Evolutionary conservation across 2,329 filamentous ascomycete species (phyloP), one percentile per base, ranked within the genome.

Genomic region (Ophiostoma sp.): DNA sequence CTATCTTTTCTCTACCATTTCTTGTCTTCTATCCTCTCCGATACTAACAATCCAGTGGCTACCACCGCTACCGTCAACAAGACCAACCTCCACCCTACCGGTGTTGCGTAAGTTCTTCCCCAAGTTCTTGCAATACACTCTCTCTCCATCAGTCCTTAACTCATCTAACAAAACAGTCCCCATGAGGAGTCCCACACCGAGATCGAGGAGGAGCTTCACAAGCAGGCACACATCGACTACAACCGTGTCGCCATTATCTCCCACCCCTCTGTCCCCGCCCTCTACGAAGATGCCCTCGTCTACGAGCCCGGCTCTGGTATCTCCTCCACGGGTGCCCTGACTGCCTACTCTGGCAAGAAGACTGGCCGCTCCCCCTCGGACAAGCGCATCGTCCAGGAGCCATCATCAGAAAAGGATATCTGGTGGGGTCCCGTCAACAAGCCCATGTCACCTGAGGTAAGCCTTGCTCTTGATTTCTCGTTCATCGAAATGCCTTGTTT

Each of bases 371-470:
- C 95, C 71, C 95, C 95, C 38, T 89, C 92, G 68, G 95, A 99
- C 83, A 99, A 99, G 89, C 90, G 95, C 79, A 91, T 99, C 77
- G 95, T 99, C 77, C 88, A 96, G 83, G 95, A 99, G 80, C 83
- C 89, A 70, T 84, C 87, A 72, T 98, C 95, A 73, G 89, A 97
- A 79, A 89, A 95, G 69, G 88, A 99, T 71, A 86, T 99, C 76
- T 99, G 95, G 95, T 98, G 95, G 95, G 95, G 95, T 76, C 94
- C 95, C 68, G 95, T 99, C 74, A 99, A 99, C 86, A 98, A 98
- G 87, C 91, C 94, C 78, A 99, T 99, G 95, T 89, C 87, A 74
- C 87, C 93, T 75, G 93, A 98, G 80, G 95, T 98, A 89, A 88
- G 91, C 5, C n/a, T 67, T 40, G 66, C 47, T 65, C 47, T 68